A percentile compares a stretch with the other conserved stretches of the same genome.
These are phyloP conservation scores for Solanum hybrid DNA, from an alignment of 305 asterid species.

Conservation along the genomic window DNA sequence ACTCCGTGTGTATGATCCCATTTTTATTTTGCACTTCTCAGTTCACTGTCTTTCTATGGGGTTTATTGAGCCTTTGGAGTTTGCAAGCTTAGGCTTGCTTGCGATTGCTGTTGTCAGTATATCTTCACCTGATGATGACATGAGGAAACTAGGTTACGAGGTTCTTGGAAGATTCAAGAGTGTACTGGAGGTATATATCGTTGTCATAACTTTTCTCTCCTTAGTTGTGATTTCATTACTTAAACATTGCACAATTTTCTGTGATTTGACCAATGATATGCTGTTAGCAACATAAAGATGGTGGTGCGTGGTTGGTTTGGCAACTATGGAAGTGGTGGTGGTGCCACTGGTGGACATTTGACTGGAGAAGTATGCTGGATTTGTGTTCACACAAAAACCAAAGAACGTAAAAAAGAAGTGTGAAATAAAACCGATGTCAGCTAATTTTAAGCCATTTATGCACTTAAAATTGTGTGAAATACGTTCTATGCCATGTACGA, in stretches of 20 bases:
- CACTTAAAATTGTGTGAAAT: not conserved
- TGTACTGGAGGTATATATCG: constrained; percentile 48
- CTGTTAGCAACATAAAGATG: not conserved
- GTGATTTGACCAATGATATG: not conserved
- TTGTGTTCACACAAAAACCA: not conserved
- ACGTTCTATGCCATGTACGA: not conserved
- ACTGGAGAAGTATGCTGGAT: not conserved
- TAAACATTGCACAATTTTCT: not conserved
- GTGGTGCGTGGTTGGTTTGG: not conserved
- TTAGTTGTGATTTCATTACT: not conserved
- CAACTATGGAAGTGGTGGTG: not conserved
- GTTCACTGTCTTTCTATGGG: constrained; percentile 70
- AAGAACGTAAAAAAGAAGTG: not conserved
- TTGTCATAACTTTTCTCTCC: not conserved
- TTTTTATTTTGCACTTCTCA: constrained; percentile 75
- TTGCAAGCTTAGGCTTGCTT: constrained; percentile 83
- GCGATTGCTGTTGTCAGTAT: constrained; percentile 68
- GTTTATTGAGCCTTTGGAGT: constrained; percentile 73
- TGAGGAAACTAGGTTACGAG: constrained; percentile 75
- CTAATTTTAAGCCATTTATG: not conserved
- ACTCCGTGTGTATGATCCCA: constrained; percentile 66
- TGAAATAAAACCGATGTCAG: not conserved
- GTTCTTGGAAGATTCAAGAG: constrained; percentile 59
- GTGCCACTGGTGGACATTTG: not conserved
- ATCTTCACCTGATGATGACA: constrained; percentile 69